Evolutionary conservation across 2,329 filamentous ascomycete species (phyloP).

Genomic region (Fusarium sp.): DNA sequence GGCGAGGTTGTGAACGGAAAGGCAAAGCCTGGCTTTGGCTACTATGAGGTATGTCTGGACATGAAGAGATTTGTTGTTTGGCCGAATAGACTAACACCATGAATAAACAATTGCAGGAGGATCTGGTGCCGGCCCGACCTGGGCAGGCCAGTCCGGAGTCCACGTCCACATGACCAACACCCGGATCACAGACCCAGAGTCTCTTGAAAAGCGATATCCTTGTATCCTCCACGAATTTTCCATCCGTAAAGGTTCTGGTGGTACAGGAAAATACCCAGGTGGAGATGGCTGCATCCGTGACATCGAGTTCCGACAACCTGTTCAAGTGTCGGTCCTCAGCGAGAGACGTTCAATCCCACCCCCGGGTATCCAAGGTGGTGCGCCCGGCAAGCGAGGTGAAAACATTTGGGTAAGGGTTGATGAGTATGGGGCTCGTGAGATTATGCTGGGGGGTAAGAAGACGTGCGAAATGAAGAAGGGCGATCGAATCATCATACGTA

Average conservation of each 20-base stretch:
- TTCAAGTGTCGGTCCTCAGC: slow-evolving; percentile 80
- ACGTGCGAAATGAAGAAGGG: not conserved
- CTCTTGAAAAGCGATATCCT: slow-evolving; percentile 67
- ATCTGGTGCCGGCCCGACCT: slow-evolving; percentile 72
- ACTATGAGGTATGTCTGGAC: slow-evolving; percentile 52
- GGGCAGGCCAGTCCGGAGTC: slow-evolving; percentile 54
- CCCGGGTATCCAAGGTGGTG: slow-evolving; percentile 80
- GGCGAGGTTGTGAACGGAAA: slow-evolving; percentile 10
- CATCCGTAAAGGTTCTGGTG: slow-evolving; percentile 71
- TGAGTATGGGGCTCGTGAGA: not conserved
- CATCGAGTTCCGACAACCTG: slow-evolving; percentile 80
- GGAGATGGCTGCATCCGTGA: slow-evolving; percentile 81
- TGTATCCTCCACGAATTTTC: slow-evolving; percentile 77
- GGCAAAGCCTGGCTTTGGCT: slow-evolving; percentile 54
- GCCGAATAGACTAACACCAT: not conserved
- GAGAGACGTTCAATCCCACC: slow-evolving; percentile 78
- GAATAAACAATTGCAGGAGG: slow-evolving; percentile 69
- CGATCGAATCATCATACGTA: not conserved
- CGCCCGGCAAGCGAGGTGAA: slow-evolving; percentile 79
- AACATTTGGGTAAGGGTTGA: slow-evolving; percentile 79
- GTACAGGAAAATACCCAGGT: slow-evolving; percentile 73
- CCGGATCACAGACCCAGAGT: slow-evolving; percentile 69
- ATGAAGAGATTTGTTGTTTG: not conserved
- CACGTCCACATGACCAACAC: slow-evolving; percentile 77
- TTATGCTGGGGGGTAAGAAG: not conserved